Evolutionary conservation across 2,329 filamentous ascomycete species (phyloP).

Genomic region (Pseudogymnoascus sp.): DNA sequence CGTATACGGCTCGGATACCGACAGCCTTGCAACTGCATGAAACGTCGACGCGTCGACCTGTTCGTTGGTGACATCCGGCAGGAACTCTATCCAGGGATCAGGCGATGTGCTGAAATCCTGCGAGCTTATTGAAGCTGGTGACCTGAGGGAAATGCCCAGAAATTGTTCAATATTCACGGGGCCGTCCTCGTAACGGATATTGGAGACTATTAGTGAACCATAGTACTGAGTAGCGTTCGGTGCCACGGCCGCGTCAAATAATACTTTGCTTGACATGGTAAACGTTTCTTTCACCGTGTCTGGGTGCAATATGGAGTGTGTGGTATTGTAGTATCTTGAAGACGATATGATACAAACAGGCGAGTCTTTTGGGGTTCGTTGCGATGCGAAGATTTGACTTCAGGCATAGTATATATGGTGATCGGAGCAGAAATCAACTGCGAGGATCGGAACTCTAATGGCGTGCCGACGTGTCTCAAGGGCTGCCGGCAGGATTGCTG

Average conservation of each 20-base stretch:
- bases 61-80: not conserved
- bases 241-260: not conserved
- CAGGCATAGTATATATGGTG: not conserved
- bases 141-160: not conserved
- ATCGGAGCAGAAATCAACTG: not conserved
- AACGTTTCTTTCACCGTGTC: not conserved
- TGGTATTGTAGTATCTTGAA: not conserved
- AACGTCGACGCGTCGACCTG: not conserved
- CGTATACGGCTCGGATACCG: too few species aligned
- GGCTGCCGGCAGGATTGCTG: not conserved
- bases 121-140: not conserved
- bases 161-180: not conserved
- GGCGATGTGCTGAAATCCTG: too few species aligned
- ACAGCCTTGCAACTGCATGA: not conserved
- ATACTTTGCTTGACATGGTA: not conserved
- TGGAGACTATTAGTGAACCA: not conserved
- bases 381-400: not conserved
- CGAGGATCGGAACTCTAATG: not conserved
- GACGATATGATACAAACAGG: not conserved
- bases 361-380: not conserved
- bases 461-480: not conserved
- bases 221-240: not conserved
- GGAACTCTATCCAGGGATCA: not conserved
- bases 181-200: not conserved
- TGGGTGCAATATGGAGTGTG: not conserved